Percentiles rank a stretch among this genome's conserved stretches.
Evolutionary conservation across 73 alveolate genomes (phyloP).

Genomic region (Paramecium caudatum): DNA sequence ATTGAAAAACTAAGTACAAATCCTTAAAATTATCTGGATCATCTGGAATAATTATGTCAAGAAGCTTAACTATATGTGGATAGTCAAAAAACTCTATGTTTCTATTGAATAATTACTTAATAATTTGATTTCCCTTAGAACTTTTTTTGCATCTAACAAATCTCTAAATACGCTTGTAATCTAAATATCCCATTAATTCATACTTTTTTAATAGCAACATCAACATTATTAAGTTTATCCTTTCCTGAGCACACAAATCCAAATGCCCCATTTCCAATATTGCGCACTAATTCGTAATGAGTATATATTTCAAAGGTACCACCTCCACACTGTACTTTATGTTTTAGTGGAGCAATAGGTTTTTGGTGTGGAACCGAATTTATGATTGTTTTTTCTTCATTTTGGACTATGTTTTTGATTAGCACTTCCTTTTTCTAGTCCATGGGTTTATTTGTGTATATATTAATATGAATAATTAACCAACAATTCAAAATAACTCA

Average conservation of each 20-base stretch:
- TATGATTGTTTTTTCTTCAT: background rate
- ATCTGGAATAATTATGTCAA: conserved; percentile 89
- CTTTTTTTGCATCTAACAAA: conserved; percentile 89
- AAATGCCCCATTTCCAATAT: conserved; percentile 87
- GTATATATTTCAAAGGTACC: conserved; percentile 84
- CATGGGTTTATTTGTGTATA: background rate
- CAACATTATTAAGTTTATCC: conserved; percentile 83
- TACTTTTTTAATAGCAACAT: conserved; percentile 94
- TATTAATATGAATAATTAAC: conserved; percentile 39
- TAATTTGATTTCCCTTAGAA: conserved; percentile 91
- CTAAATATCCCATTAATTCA: background rate
- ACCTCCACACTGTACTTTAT: conserved; percentile 65
- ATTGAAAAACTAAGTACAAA: conserved; percentile 87
- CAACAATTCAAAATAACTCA: conserved; percentile 20
- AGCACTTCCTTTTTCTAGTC: background rate
- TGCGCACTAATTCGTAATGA: conserved; percentile 83
- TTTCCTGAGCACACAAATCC: conserved; percentile 94
- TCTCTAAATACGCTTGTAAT: conserved; percentile 84
- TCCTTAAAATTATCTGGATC: conserved; percentile 91
- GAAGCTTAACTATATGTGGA: conserved; percentile 83
- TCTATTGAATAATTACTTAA: conserved; percentile 57
- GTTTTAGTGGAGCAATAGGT: background rate
- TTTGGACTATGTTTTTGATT: background rate
- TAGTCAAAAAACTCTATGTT: conserved; percentile 85
- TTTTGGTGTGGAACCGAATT: background rate